Conservation (phyloP, 192 early-diverging fungal genomes). For the Umbelopsis vinacea region DNA sequence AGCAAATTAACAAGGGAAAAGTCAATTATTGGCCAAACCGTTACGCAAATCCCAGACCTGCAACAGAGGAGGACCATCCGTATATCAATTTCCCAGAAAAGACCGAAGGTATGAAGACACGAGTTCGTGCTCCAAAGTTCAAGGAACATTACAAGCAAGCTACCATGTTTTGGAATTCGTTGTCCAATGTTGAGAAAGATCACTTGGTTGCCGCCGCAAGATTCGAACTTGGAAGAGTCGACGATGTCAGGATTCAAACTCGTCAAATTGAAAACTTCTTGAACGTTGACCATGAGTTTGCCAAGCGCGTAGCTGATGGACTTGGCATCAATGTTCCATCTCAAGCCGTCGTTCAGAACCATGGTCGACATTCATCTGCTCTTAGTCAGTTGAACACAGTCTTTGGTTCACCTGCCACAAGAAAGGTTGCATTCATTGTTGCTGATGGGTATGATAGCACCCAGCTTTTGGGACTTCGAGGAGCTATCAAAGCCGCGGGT, state of each 20-base stretch:
- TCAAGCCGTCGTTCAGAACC: neutral
- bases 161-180: slow-evolving; percentile 44
- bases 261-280: slow-evolving; percentile 30
- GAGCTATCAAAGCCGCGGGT: neutral
- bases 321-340: slow-evolving; percentile 21
- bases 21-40: slow-evolving; percentile 15
- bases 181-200: slow-evolving; percentile 33
- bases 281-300: slow-evolving; percentile 35
- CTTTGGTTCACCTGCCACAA: slow-evolving; percentile 15
- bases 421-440: slow-evolving; percentile 30
- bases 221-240: slow-evolving; percentile 44
- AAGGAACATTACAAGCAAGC: slow-evolving; percentile 34
- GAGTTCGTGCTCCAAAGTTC: slow-evolving; percentile 25
- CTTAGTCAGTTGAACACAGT: slow-evolving; percentile 9
- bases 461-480: slow-evolving; percentile 20
- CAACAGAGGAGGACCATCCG: slow-evolving; percentile 21
- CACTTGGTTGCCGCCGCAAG: slow-evolving; percentile 40
- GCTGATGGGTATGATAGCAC: slow-evolving; percentile 18
- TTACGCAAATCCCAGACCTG: slow-evolving; percentile 22
- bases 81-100: slow-evolving; percentile 34
- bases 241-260: slow-evolving; percentile 22
- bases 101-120: slow-evolving; percentile 23
- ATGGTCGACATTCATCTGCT: neutral
- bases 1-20: slow-evolving; percentile 22
- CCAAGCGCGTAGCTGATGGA: slow-evolving; percentile 28